Conservation (phyloP, 2,329 filamentous ascomycete species). For the Botryotinia globosa region DNA sequence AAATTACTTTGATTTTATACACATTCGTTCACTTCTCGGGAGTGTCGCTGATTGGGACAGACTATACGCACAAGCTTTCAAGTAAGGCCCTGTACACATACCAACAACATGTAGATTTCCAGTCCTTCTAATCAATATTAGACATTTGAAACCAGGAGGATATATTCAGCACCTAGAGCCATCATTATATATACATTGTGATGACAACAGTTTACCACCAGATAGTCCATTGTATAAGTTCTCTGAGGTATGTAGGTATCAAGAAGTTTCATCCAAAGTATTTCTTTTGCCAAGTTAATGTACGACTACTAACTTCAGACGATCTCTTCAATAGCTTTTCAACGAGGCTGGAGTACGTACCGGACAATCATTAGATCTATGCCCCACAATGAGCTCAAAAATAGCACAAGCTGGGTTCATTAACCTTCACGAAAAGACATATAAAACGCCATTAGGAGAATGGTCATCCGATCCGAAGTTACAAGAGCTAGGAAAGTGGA, state of each 20-base stretch:
- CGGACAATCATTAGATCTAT: constrained; percentile 40
- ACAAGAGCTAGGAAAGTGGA: constrained; percentile 34
- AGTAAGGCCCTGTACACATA: constrained; percentile 38
- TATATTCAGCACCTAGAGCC: constrained; percentile 39
- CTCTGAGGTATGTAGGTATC: constrained; percentile 33
- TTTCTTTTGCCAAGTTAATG: not conserved
- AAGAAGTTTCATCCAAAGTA: not conserved
- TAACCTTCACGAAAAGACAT: constrained; percentile 35
- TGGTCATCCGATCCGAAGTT: constrained; percentile 38
- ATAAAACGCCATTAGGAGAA: constrained; percentile 37
- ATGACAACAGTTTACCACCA: constrained; percentile 46
- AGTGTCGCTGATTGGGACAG: constrained; percentile 55
- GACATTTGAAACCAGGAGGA: constrained; percentile 41
- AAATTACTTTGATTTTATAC: constrained; percentile 59
- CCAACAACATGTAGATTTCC: not conserved
- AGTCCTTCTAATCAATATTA: constrained; percentile 15
- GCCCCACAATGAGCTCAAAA: constrained; percentile 27
- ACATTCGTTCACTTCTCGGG: constrained; percentile 56
- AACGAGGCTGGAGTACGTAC: constrained; percentile 42
- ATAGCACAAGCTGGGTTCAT: constrained; percentile 36
- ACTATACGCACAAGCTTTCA: constrained; percentile 51
- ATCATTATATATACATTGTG: constrained; percentile 39
- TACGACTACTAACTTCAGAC: not conserved
- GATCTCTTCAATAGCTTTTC: constrained; percentile 39
- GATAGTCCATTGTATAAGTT: constrained; percentile 44